Evolutionary conservation across 2,329 filamentous ascomycete genomes (phyloP).

Genomic region (Lachnellula willkommii): DNA sequence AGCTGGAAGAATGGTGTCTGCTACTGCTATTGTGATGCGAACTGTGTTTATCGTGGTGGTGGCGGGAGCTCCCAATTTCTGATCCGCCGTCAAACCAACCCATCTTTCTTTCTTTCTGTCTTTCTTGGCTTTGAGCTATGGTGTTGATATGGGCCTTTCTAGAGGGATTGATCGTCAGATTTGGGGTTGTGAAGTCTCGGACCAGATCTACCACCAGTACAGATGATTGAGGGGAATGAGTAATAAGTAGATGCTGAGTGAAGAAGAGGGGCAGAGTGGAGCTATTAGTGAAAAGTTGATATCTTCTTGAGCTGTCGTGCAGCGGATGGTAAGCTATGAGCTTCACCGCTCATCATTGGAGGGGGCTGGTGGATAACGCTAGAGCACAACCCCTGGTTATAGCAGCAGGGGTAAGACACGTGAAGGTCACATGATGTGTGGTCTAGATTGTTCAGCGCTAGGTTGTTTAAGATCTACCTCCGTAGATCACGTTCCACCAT

Average conservation of each 20-base stretch:
- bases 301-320: not conserved
- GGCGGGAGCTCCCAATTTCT: conserved; percentile 21
- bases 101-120: conserved; percentile 28
- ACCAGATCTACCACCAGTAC: not conserved
- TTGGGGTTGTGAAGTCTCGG: not conserved
- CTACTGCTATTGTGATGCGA: conserved; percentile 5
- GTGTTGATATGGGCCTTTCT: not conserved
- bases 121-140: too few species aligned
- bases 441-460: not conserved
- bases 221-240: not conserved
- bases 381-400: not conserved
- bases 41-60: conserved; percentile 26
- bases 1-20: conserved; percentile 11
- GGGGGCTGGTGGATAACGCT: conserved; percentile 7
- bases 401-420: not conserved
- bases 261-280: not conserved
- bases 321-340: conserved; percentile 2
- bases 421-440: not conserved
- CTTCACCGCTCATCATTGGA: conserved; percentile 14
- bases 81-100: conserved; percentile 42
- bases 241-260: not conserved
- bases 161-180: not conserved
- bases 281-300: not conserved
- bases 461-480: not conserved
- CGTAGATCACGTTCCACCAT: not conserved